phyloP scores from a whole-genome alignment of 352 stramenopile genomes.

The Thraustochytrium striatum region DNA sequence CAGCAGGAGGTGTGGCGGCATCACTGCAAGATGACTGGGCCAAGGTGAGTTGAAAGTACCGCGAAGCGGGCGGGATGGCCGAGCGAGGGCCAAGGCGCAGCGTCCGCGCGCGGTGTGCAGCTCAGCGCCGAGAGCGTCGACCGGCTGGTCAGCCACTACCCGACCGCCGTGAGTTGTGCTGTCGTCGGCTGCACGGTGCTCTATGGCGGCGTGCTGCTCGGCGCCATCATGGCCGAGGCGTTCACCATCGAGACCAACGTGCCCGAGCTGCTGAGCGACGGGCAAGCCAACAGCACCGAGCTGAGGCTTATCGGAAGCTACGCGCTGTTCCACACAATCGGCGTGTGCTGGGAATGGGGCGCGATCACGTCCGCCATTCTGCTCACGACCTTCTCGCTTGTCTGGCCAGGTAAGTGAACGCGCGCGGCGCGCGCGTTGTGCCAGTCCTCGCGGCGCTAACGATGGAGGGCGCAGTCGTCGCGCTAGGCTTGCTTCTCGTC shows the following conservation, averaged over 20 bases:
- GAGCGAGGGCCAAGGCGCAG: too few relatives aligned
- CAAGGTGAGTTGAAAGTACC: too few relatives aligned
- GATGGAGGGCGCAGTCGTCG: slow-evolving; percentile 14
- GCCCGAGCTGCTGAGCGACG: background rate
- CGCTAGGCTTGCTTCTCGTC: background rate
- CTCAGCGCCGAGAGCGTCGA: too few relatives aligned
- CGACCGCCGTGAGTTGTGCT: too few relatives aligned
- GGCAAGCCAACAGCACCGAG: background rate
- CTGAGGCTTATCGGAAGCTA: background rate
- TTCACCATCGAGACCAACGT: background rate
- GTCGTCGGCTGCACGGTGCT: too few relatives aligned
- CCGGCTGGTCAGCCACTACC: too few relatives aligned
- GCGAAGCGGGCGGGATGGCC: too few relatives aligned
- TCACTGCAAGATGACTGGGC: too few relatives aligned
- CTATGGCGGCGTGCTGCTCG: too few relatives aligned
- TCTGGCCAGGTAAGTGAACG: background rate
- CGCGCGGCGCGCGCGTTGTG: too few relatives aligned
- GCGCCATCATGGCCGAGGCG: background rate
- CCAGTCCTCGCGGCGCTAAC: background rate
- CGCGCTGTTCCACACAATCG: background rate
- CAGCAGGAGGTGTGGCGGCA: too few relatives aligned
- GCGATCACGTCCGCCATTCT: slow-evolving; percentile 10
- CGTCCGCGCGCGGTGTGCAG: too few relatives aligned
- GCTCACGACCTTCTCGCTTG: slow-evolving; percentile 15
- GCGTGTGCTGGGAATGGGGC: background rate